Conservation (phyloP, 1,139 yeast genomes). For the Candida sp. region DNA sequence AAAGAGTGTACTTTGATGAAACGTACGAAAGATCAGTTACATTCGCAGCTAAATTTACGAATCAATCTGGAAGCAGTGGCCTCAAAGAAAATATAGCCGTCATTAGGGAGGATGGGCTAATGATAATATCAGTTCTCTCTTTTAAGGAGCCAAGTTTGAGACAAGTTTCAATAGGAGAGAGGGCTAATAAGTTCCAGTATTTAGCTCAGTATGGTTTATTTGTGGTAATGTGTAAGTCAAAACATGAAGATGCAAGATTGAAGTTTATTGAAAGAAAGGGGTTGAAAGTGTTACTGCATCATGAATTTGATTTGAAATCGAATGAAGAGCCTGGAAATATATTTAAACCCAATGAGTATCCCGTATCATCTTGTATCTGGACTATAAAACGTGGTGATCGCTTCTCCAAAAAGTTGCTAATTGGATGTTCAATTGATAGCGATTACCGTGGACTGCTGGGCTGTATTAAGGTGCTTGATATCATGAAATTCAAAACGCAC, state of each 20-base stretch:
- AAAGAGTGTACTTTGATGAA: conserved; percentile 39
- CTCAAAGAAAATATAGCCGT: conserved; percentile 23
- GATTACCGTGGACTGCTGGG: conserved; percentile 25
- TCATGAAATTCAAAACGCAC: conserved; percentile 20
- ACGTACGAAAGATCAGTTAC: conserved; percentile 20
- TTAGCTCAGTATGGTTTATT: conserved; percentile 31
- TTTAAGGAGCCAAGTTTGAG: conserved; percentile 24
- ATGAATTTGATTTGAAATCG: conserved; percentile 17
- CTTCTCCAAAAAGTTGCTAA: conserved; percentile 34
- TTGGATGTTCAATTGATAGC: conserved; percentile 31
- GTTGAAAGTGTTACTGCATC: conserved; percentile 16
- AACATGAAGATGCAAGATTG: conserved; percentile 19
- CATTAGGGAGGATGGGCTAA: conserved; percentile 50
- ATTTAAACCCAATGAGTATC: conserved; percentile 31
- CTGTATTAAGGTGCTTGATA: conserved; percentile 40
- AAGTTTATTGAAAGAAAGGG: conserved; percentile 33
- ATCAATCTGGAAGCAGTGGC: neutral
- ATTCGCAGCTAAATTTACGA: conserved; percentile 12
- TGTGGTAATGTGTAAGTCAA: conserved; percentile 35
- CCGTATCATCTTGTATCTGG: conserved; percentile 35
- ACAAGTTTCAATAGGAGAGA: conserved; percentile 33
- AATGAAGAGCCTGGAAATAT: conserved; percentile 14
- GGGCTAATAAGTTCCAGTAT: conserved; percentile 34
- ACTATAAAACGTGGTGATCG: conserved; percentile 27
- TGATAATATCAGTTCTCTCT: conserved; percentile 27